These are phyloP conservation scores for Pythium insidiosum DNA, from an alignment of 352 stramenopile species.

Conservation along the genomic window DNA sequence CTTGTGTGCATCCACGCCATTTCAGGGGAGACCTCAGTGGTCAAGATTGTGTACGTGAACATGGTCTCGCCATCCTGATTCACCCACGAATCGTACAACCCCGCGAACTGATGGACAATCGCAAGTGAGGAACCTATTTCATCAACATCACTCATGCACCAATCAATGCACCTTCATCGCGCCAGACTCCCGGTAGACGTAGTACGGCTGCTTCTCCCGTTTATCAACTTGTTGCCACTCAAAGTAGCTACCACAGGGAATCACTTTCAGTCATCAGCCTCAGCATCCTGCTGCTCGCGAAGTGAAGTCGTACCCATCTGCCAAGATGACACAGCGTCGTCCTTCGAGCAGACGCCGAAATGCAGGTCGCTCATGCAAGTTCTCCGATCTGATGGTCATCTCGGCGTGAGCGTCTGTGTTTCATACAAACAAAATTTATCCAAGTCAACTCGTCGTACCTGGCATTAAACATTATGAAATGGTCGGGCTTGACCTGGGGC, in stretches of 20 bases:
- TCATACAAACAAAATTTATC: background rate
- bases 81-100: conserved; percentile 78
- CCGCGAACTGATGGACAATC: conserved; percentile 48
- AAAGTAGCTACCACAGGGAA: conserved; percentile 56
- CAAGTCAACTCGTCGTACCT: conserved; percentile 23
- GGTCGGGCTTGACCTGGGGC: conserved; percentile 54
- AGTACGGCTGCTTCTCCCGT: conserved; percentile 87
- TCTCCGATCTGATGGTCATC: conserved; percentile 63
- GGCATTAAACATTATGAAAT: conserved; percentile 86
- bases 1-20: conserved; percentile 82
- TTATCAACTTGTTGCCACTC: conserved; percentile 88
- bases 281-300: conserved; percentile 13
- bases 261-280: background rate
- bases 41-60: conserved; percentile 85
- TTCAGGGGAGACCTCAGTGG: conserved; percentile 51
- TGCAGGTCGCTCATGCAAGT: conserved; percentile 54
- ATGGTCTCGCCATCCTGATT: conserved; percentile 57
- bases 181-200: conserved; percentile 44
- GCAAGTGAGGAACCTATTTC: background rate
- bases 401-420: too few relatives aligned
- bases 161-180: conserved; percentile 38
- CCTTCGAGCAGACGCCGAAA: conserved; percentile 66
- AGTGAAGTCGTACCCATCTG: too few relatives aligned
- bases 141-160: background rate
- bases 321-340: conserved; percentile 75